These are phyloP conservation scores for Talaromyces stipitatus DNA, from an alignment of 495 filamentous ascomycete species.

Conservation along the genomic window DNA sequence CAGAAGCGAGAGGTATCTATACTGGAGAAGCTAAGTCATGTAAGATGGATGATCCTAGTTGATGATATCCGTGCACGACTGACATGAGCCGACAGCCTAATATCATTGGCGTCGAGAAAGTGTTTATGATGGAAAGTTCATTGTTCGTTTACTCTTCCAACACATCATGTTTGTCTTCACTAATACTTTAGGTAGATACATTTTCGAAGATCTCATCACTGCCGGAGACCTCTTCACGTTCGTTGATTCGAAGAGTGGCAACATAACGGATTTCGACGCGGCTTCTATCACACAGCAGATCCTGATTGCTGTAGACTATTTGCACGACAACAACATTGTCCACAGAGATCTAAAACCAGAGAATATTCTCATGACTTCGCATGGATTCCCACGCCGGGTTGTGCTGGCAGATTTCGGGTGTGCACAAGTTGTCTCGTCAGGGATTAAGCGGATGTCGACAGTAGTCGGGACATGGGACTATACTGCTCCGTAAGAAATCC, in stretches of 20 bases:
- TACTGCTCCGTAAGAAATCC: constrained; percentile 58
- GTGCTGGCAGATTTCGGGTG: constrained; percentile 72
- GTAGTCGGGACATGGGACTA: constrained; percentile 58
- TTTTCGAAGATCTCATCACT: constrained; percentile 57
- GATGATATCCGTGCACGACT: background rate
- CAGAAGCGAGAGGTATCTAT: constrained; percentile 44
- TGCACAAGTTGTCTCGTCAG: constrained; percentile 33
- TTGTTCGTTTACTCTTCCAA: constrained; percentile 33
- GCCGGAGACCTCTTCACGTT: constrained; percentile 61
- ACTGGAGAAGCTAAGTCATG: constrained; percentile 52
- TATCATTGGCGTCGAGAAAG: constrained; percentile 48
- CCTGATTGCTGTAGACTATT: constrained; percentile 50
- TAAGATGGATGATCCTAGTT: constrained; percentile 17
- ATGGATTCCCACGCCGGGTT: constrained; percentile 42
- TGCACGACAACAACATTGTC: constrained; percentile 49
- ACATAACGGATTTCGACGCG: constrained; percentile 42
- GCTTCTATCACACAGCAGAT: constrained; percentile 52
- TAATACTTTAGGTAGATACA: constrained; percentile 40
- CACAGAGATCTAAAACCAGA: constrained; percentile 68
- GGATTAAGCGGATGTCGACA: constrained; percentile 48
- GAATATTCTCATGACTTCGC: constrained; percentile 54
- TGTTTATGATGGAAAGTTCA: constrained; percentile 39
- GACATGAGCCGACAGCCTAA: constrained; percentile 44
- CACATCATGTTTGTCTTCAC: background rate
- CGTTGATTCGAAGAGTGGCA: constrained; percentile 38